Evolutionary conservation across 2,329 filamentous ascomycete genomes (phyloP).

Genomic region (Colletotrichum sidae): DNA sequence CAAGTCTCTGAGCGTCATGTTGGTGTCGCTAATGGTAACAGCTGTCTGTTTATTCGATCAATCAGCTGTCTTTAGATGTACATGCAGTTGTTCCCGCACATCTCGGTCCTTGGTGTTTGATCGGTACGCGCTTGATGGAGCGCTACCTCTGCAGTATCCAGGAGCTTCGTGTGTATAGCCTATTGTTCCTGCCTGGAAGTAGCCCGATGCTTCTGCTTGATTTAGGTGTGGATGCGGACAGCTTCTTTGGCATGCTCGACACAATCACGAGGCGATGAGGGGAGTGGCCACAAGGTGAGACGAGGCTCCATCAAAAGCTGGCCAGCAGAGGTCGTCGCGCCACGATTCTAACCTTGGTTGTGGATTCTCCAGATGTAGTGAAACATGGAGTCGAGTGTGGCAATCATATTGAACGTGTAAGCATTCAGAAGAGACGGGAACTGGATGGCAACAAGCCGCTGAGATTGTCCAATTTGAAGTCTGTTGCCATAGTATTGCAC

Average conservation of each 20-base stretch:
- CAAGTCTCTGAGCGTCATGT: background rate
- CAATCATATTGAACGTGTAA: background rate
- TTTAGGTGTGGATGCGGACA: background rate
- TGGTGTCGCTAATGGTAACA: background rate
- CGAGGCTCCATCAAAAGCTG: constrained; percentile 4
- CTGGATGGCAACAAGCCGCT: too few relatives aligned
- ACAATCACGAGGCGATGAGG: background rate
- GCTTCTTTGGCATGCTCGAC: background rate
- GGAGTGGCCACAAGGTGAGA: background rate
- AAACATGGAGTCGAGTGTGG: background rate
- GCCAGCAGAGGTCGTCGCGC: background rate
- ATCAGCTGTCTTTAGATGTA: background rate
- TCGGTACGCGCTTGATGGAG: background rate
- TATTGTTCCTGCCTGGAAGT: background rate
- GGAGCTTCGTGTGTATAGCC: background rate
- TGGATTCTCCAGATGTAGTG: constrained; percentile 5
- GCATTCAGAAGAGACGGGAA: too few relatives aligned
- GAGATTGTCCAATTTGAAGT: too few relatives aligned
- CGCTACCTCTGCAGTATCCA: background rate
- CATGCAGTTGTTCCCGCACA: background rate
- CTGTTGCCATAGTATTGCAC: too few relatives aligned
- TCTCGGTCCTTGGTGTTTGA: background rate
- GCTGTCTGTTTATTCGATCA: background rate
- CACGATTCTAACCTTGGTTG: background rate
- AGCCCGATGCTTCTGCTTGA: background rate